Conservation (phyloP, 257 asterid species). For the Perilla frutescens region DNA sequence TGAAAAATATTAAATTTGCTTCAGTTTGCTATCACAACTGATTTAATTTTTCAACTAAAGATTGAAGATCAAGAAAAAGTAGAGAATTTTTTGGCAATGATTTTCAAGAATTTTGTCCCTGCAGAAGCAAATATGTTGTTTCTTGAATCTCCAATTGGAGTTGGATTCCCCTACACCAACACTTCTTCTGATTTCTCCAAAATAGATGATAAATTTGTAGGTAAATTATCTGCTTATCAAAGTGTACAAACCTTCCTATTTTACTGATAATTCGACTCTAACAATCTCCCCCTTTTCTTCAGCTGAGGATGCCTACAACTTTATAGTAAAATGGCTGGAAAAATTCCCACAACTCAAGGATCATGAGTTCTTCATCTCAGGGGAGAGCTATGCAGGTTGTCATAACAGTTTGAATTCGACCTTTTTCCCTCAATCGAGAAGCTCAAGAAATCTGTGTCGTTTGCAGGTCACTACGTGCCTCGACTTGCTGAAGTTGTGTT, state of each 20-base stretch:
- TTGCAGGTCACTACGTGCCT: constrained; percentile 88
- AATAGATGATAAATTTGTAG: constrained; percentile 62
- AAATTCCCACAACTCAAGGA: constrained; percentile 74
- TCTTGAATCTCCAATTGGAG: constrained; percentile 86
- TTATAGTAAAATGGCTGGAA: constrained; percentile 73
- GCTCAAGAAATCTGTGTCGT: constrained; percentile 6
- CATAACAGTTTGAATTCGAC: not conserved
- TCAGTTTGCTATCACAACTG: not conserved
- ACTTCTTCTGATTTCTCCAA: constrained; percentile 61
- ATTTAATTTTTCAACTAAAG: too few species aligned
- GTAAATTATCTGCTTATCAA: constrained; percentile 47
- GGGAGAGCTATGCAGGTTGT: constrained; percentile 97
- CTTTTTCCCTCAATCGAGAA: constrained; percentile 4
- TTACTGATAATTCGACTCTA: not conserved
- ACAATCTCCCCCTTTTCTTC: not conserved
- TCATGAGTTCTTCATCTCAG: constrained; percentile 74
- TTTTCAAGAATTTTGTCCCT: constrained; percentile 30
- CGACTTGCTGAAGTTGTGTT: constrained; percentile 79
- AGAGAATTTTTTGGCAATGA: not conserved
- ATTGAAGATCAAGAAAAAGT: not conserved
- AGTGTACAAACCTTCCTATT: not conserved
- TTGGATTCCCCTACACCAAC: constrained; percentile 88
- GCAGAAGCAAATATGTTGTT: constrained; percentile 92
- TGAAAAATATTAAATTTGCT: not conserved
- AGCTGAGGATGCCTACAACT: constrained; percentile 82